Conservation (phyloP, 2,329 filamentous ascomycete species). For the Dothideomycetes sp. region DNA sequence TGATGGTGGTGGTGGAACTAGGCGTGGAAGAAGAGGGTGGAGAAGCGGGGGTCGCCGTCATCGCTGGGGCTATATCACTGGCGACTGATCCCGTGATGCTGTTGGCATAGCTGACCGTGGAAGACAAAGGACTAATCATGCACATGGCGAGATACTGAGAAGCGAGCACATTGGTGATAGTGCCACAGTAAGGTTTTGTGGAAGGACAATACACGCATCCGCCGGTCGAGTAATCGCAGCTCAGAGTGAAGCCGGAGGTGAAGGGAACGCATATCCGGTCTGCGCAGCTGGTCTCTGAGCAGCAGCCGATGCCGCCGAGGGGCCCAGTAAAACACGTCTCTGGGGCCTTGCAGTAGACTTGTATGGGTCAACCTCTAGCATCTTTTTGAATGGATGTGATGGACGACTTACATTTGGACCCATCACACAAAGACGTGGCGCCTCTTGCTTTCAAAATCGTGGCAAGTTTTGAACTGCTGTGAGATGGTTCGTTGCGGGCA, state of each 20-base stretch:
- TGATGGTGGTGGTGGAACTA: too few relatives aligned
- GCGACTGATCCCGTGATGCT: background rate
- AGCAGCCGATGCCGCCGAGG: conserved; percentile 12
- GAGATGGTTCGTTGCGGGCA: too few relatives aligned
- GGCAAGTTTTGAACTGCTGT: too few relatives aligned
- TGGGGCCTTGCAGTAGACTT: conserved; percentile 2
- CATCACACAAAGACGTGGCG: too few relatives aligned
- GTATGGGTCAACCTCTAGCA: too few relatives aligned
- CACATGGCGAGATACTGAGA: background rate
- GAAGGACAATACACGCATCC: conserved; percentile 12
- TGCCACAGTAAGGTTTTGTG: background rate
- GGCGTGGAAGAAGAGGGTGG: too few relatives aligned
- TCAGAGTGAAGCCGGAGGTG: conserved; percentile 1
- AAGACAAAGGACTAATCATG: background rate
- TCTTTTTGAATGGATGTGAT: too few relatives aligned
- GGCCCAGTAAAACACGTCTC: conserved; percentile 11
- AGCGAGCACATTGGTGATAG: background rate
- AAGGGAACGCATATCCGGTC: conserved; percentile 13
- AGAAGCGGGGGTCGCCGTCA: too few relatives aligned
- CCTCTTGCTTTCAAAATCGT: too few relatives aligned
- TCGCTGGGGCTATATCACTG: background rate
- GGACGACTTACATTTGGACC: too few relatives aligned
- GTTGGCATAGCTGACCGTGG: background rate
- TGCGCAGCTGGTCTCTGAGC: conserved; percentile 10
- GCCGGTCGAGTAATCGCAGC: conserved; percentile 12